phyloP scores from a whole-genome alignment of 805 yeast species.

The Scheffersomyces lignosus region DNA sequence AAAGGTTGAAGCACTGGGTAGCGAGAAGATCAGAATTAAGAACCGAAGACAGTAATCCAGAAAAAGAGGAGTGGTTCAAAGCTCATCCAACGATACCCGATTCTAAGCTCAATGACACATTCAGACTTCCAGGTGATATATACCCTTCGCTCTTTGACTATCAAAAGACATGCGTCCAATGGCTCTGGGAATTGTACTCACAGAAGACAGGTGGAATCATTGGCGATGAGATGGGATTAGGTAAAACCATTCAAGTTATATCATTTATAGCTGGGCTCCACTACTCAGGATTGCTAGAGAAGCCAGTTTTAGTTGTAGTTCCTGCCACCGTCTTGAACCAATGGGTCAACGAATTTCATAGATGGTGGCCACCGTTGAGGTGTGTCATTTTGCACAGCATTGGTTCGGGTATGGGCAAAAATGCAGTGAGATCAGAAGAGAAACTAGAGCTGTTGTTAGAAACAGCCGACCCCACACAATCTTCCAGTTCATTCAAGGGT shows the following conservation, averaged over 20 bases:
- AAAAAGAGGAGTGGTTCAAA: constrained; percentile 61
- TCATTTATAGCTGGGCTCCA: constrained; percentile 90
- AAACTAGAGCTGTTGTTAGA: constrained; percentile 53
- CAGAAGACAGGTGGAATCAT: constrained; percentile 93
- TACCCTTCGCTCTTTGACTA: constrained; percentile 86
- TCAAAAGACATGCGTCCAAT: constrained; percentile 94
- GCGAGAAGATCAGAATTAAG: constrained; percentile 49
- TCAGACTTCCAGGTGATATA: constrained; percentile 85
- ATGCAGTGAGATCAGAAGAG: constrained; percentile 35
- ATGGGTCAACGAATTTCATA: constrained; percentile 95
- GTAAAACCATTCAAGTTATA: constrained; percentile 91
- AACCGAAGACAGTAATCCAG: constrained; percentile 11
- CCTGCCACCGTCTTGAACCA: constrained; percentile 96
- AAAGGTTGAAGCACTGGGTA: constrained; percentile 62
- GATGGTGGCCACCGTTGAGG: constrained; percentile 97
- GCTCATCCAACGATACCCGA: constrained; percentile 81
- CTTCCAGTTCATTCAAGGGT: constrained; percentile 23
- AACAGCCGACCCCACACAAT: constrained; percentile 37
- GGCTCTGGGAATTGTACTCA: constrained; percentile 92
- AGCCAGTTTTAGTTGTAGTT: constrained; percentile 85
- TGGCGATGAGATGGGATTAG: constrained; percentile 98
- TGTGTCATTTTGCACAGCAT: constrained; percentile 86
- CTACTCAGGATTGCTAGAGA: constrained; percentile 69
- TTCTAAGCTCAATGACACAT: constrained; percentile 68
- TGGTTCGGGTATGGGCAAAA: constrained; percentile 74